phyloP scores from a whole-genome alignment of 2,329 filamentous ascomycete genomes.

The Ascochyta viciae-villosae region DNA sequence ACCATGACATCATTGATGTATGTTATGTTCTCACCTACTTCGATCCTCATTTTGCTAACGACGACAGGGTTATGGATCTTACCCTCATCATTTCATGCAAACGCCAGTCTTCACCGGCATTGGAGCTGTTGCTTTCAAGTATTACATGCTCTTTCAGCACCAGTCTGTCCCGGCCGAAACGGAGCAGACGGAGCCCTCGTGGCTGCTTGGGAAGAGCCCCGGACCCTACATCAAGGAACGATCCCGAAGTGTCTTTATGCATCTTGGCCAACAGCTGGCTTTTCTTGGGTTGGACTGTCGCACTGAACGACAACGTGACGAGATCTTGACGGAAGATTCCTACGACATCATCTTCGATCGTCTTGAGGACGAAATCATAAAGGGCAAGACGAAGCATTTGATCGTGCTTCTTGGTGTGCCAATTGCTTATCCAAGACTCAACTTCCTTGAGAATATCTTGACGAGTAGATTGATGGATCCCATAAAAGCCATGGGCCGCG shows the following conservation, averaged over 20 bases:
- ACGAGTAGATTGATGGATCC: conserved; percentile 88
- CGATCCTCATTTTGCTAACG: conserved; percentile 61
- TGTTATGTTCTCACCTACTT: conserved; percentile 18
- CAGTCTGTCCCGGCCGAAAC: conserved; percentile 85
- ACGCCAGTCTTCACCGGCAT: conserved; percentile 89
- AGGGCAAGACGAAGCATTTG: conserved; percentile 86
- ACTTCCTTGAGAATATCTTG: conserved; percentile 71
- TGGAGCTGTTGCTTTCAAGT: conserved; percentile 94
- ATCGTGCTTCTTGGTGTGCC: conserved; percentile 83
- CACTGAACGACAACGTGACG: conserved; percentile 84
- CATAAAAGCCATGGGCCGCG: conserved; percentile 84
- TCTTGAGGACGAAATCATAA: conserved; percentile 79
- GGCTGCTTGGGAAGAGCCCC: conserved; percentile 79
- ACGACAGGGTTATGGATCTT: conserved; percentile 82
- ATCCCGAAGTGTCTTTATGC: conserved; percentile 86
- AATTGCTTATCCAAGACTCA: conserved; percentile 55
- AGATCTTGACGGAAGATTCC: conserved; percentile 79
- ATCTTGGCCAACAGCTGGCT: conserved; percentile 77
- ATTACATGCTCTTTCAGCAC: conserved; percentile 98
- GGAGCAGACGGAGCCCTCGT: conserved; percentile 84
- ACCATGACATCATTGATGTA: conserved; percentile 70
- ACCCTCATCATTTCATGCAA: conserved; percentile 89
- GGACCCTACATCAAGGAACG: conserved; percentile 90
- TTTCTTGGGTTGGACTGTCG: conserved; percentile 90
- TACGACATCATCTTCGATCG: conserved; percentile 89